A percentile compares a stretch with the other conserved stretches of the same genome.
Conservation (phyloP, 2,329 filamentous ascomycete species). For the Lomentospora prolificans region DNA sequence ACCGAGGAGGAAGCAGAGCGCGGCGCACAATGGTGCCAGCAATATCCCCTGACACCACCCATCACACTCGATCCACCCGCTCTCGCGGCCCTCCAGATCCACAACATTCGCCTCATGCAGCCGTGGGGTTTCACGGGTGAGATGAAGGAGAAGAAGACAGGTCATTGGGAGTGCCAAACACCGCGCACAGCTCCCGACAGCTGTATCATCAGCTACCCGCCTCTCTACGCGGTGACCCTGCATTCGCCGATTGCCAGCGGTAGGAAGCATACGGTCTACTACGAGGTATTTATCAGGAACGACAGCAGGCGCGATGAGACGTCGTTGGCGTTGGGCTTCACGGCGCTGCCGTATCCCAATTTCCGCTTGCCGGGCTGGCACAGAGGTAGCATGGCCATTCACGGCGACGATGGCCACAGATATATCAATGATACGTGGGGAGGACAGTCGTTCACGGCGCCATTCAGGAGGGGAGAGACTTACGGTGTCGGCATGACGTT, state of each 20-base stretch:
- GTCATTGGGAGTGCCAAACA: conserved; percentile 40
- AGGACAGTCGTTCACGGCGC: conserved; percentile 55
- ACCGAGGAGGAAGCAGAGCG: conserved; percentile 51
- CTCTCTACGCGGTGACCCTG: conserved; percentile 53
- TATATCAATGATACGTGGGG: conserved; percentile 70
- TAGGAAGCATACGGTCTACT: conserved; percentile 52
- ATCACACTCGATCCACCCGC: conserved; percentile 36
- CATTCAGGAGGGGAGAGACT: conserved; percentile 56
- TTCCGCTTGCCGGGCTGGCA: conserved; percentile 79
- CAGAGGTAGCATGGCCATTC: conserved; percentile 62
- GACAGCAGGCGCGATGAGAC: conserved; percentile 31
- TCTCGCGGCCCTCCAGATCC: conserved; percentile 34
- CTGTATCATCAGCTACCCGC: conserved; percentile 57
- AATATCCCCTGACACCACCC: conserved; percentile 48
- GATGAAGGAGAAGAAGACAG: conserved; percentile 30
- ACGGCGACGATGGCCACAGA: conserved; percentile 67
- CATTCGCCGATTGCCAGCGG: conserved; percentile 43
- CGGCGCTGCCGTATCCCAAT: conserved; percentile 64
- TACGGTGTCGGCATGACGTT: conserved; percentile 66
- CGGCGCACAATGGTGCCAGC: conserved; percentile 55
- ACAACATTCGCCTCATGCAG: conserved; percentile 44
- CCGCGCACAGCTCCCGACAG: conserved; percentile 42
- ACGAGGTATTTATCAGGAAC: conserved; percentile 51
- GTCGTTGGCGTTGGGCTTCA: conserved; percentile 57
- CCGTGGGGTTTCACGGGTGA: conserved; percentile 38